Conservation (phyloP, 83 land plant species). For the Picea mariana region DNA sequence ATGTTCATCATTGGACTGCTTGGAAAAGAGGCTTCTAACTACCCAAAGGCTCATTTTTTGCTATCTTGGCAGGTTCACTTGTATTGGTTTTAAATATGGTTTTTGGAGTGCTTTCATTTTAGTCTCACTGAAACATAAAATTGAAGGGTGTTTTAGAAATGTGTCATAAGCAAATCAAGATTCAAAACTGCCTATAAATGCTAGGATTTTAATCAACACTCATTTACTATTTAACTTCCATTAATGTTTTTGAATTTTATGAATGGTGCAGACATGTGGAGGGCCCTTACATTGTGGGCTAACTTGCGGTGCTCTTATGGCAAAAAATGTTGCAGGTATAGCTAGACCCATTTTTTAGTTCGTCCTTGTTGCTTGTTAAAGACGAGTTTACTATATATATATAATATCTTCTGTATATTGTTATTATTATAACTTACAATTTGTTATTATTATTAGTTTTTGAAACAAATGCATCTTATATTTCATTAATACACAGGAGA, state of each 20-base stretch:
- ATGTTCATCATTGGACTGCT: not conserved
- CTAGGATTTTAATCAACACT: not conserved
- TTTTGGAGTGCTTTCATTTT: not conserved
- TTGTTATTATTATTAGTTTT: too few species aligned
- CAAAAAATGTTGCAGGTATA: slow-evolving; percentile 50
- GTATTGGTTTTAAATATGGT: not conserved
- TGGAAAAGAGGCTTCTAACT: not conserved
- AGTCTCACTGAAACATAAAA: not conserved
- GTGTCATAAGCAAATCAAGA: not conserved
- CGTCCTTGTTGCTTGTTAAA: not conserved
- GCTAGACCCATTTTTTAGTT: not conserved
- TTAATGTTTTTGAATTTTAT: not conserved
- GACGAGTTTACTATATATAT: too few species aligned
- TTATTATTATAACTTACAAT: too few species aligned
- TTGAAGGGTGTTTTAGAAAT: not conserved
- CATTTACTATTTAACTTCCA: not conserved
- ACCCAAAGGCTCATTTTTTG: not conserved
- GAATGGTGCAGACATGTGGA: slow-evolving; percentile 54
- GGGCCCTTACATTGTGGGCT: slow-evolving; percentile 62
- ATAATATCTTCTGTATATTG: too few species aligned
- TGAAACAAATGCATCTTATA: too few species aligned
- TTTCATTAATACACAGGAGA: too few species aligned
- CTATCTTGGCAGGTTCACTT: not conserved
- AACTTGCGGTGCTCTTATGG: slow-evolving; percentile 62
- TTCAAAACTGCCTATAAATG: not conserved